Percentiles rank a stretch among this genome's conserved stretches.
phyloP scores from a whole-genome alignment of 2,329 filamentous ascomycete species.

The Aspergillus eucalypticola region DNA sequence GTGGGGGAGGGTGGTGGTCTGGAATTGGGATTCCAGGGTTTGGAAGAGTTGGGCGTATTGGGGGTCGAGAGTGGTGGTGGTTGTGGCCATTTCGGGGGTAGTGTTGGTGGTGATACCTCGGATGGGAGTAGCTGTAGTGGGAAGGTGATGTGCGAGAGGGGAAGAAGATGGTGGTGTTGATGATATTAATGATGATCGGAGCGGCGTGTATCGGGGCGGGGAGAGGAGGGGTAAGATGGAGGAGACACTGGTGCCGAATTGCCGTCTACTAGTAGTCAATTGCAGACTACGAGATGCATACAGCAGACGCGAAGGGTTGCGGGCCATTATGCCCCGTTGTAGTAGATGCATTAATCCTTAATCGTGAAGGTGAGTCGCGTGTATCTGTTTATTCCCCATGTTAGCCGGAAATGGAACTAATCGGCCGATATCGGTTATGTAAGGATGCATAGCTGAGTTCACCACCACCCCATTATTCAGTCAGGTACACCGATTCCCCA shows the following conservation, averaged over 20 bases:
- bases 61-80: slow-evolving; percentile 22
- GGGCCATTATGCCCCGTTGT: background rate
- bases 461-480: background rate
- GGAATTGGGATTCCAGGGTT: slow-evolving; percentile 31
- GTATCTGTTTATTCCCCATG: background rate
- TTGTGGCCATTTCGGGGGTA: slow-evolving; percentile 20
- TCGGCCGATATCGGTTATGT: slow-evolving; percentile 3
- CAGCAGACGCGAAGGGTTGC: background rate
- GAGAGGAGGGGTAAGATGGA: background rate
- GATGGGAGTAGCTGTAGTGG: background rate
- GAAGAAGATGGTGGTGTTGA: background rate
- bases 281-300: background rate
- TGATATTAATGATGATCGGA: background rate
- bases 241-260: background rate
- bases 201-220: background rate
- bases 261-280: background rate
- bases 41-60: slow-evolving; percentile 32
- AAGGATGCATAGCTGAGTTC: background rate
- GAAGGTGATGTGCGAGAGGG: background rate
- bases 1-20: slow-evolving; percentile 23
- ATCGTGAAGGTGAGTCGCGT: background rate
- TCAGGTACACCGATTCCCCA: background rate
- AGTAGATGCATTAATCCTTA: background rate
- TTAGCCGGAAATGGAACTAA: background rate
- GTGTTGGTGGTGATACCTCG: background rate